Evolutionary conservation across 768 basidiomycete genomes (phyloP).

Genomic region (Tulasnella sp.): DNA sequence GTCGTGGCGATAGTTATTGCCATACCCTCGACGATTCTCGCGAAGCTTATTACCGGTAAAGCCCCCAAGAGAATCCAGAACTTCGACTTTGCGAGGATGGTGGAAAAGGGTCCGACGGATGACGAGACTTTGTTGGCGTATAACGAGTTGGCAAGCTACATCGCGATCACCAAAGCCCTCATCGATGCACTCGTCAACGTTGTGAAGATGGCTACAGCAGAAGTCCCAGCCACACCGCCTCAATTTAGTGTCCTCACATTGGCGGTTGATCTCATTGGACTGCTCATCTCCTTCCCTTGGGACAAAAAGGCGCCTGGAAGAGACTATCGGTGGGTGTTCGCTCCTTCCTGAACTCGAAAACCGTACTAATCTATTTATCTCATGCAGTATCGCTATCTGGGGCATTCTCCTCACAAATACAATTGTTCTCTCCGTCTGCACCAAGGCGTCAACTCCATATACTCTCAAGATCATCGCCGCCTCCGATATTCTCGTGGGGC

Average conservation of each 20-base stretch:
- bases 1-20: not conserved
- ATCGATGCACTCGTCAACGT: not conserved
- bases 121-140: not conserved
- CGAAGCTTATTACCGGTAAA: conserved; percentile 16
- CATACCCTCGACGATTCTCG: conserved; percentile 9
- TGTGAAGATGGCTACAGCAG: not conserved
- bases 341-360: not conserved
- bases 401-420: not conserved
- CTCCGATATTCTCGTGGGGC: not conserved
- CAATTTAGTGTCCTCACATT: not conserved
- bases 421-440: not conserved
- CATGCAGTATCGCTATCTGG: not conserved
- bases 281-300: not conserved
- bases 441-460: not conserved
- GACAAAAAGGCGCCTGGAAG: conserved; percentile 1
- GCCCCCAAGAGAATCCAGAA: not conserved
- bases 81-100: conserved; percentile 15
- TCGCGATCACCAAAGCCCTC: conserved; percentile 12
- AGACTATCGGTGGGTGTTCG: not conserved
- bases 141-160: conserved; percentile 16
- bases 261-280: not conserved
- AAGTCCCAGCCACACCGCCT: not conserved
- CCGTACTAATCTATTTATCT: not conserved
- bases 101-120: conserved; percentile 13
- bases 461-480: not conserved